These are phyloP conservation scores for Fusarium chaquense DNA, from an alignment of 2,329 filamentous ascomycete species.

Conservation along the genomic window DNA sequence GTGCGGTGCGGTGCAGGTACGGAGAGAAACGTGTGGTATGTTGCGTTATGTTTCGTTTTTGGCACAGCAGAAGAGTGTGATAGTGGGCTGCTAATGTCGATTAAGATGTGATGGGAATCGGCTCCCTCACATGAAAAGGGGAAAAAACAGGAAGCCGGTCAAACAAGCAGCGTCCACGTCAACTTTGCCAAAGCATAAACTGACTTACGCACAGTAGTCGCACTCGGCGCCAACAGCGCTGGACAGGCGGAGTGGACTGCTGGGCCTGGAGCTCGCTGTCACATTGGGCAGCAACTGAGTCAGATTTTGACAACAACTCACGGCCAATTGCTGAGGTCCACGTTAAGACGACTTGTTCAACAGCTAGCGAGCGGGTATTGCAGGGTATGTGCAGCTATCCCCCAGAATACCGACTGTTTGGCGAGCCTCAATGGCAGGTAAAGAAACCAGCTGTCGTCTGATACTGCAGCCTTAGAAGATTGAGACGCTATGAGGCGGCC, in stretches of 20 bases:
- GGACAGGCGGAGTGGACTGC: conserved; percentile 24
- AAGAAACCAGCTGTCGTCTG: conserved; percentile 4
- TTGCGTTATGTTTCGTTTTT: conserved; percentile 25
- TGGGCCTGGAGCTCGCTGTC: conserved; percentile 25
- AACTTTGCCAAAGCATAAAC: conserved; percentile 30
- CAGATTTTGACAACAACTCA: conserved; percentile 30
- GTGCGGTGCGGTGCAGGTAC: conserved; percentile 12
- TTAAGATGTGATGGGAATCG: conserved; percentile 42
- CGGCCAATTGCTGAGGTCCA: conserved; percentile 45
- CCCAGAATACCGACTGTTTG: conserved; percentile 25
- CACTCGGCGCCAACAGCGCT: conserved; percentile 20
- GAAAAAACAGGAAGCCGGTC: conserved; percentile 11
- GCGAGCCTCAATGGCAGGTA: conserved; percentile 16
- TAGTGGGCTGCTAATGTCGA: conserved; percentile 41
- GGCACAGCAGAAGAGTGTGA: conserved; percentile 21
- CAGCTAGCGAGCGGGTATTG: conserved; percentile 10
- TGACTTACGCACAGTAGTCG: conserved; percentile 25
- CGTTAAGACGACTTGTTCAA: conserved; percentile 30
- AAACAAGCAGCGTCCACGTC: conserved; percentile 29
- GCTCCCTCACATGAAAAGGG: conserved; percentile 37
- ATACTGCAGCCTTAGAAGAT: conserved; percentile 25
- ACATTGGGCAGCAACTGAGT: conserved; percentile 48
- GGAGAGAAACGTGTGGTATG: conserved; percentile 1
- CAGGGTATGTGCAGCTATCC: conserved; percentile 12
- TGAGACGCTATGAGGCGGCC: conserved; percentile 32